phyloP scores from a whole-genome alignment of 208 protist species.

The Crithidia brevicula region DNA sequence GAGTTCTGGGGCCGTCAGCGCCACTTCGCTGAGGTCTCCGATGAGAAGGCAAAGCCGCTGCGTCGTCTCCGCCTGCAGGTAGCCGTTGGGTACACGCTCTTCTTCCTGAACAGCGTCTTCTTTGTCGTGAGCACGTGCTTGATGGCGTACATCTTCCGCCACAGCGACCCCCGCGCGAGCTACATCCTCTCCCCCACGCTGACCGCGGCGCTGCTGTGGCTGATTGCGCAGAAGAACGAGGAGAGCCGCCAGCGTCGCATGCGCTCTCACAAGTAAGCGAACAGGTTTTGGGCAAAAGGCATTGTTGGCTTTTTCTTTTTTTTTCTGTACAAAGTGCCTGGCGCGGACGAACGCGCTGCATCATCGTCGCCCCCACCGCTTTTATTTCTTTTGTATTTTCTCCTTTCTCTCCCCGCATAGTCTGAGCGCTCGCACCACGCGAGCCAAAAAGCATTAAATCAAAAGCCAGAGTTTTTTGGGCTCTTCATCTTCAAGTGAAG shows the following conservation, averaged over 20 bases:
- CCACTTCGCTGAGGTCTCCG: slow-evolving; percentile 77
- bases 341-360: no score
- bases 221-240: slow-evolving; percentile 91
- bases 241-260: slow-evolving; percentile 89
- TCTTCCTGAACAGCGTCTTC: slow-evolving; percentile 88
- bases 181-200: slow-evolving; percentile 83
- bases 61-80: slow-evolving; percentile 84
- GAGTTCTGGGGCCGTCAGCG: slow-evolving; percentile 91
- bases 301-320: no score
- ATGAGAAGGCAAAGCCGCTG: slow-evolving; percentile 63
- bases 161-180: slow-evolving; percentile 78
- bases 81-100: slow-evolving; percentile 76
- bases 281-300: background rate
- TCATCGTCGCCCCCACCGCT: no score
- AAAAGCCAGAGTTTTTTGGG: slow-evolving; percentile 14
- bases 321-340: no score
- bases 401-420: no score
- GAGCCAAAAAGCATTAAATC: background rate
- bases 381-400: no score
- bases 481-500: slow-evolving; percentile 11
- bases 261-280: slow-evolving; percentile 72
- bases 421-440: no score
- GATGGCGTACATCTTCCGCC: slow-evolving; percentile 87
- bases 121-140: slow-evolving; percentile 75
- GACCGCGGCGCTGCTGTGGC: slow-evolving; percentile 82